Evolutionary conservation across 495 filamentous ascomycete genomes (phyloP), one percentile per base, ranked within the genome.

Genomic region (Penicillium mononematosum): DNA sequence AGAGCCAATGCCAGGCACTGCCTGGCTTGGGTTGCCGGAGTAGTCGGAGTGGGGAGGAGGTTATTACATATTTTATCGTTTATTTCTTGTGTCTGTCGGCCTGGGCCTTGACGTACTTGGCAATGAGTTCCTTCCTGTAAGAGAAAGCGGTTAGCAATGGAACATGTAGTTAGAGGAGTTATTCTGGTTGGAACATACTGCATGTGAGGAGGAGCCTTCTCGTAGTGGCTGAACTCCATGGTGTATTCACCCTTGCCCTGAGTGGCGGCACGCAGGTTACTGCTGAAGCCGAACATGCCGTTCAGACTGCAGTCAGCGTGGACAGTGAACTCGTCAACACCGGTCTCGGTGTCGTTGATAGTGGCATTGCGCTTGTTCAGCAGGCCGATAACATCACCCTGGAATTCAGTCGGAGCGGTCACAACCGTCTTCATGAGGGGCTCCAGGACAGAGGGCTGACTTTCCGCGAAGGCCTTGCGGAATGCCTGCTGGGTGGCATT

Each of bases 211-310:
- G 92, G 89, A 60, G 93, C 89, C 52, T 89, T 80, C 54, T 86
- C 84, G 70, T 99, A 98, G 76, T 98, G 92, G 69, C 87, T 90
- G 73, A 98, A 99, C 79, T 99, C 95, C 95, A 99, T 99, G 59
- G 81, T 87, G 66, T 96, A 99, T 79, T 99, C 95, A 62, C 95
- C 95, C 82, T 99, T 99, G 51, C 94, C 95, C 78, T 99, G 95
- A 10, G 93, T 97, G 22, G 91, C 88, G 4, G 95, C 95, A 59
- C 95, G 83, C 72, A 99, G 76, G 74, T 95, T 87, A 38, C 82
- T 86, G 56, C 85, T 90, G 76, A 99, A 97, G 52, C 95, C 95
- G 74, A 99, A 99, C 95, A 99, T 98, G 63, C 85, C 83, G 68
- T 96, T 94, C 71, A 99, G 72, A 68, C 85, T 89, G 78, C 92